phyloP scores from a whole-genome alignment of 768 basidiomycete species.

The Coprinopsis sp. region DNA sequence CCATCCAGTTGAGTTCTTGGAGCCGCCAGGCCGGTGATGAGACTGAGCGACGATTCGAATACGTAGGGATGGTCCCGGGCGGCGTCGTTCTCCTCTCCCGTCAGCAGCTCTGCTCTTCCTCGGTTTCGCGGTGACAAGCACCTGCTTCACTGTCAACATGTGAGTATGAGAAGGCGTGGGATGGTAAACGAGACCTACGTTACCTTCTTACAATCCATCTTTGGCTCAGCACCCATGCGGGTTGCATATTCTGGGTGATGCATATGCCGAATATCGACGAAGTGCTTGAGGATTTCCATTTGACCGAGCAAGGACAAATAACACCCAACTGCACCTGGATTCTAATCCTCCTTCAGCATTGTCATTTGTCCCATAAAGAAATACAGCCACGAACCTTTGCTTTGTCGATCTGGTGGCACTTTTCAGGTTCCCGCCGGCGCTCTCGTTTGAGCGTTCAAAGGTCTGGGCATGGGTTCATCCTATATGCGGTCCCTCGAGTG shows the following conservation, averaged over 20 bases:
- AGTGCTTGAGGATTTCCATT: slow-evolving; percentile 97
- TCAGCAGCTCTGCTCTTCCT: slow-evolving; percentile 97
- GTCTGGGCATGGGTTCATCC: background rate
- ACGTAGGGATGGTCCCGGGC: slow-evolving; percentile 88
- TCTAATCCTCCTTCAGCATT: slow-evolving; percentile 38
- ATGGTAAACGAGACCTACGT: background rate
- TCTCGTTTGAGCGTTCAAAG: background rate
- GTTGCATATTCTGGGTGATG: slow-evolving; percentile 93
- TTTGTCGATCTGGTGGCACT: slow-evolving; percentile 83
- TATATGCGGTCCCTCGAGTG: background rate
- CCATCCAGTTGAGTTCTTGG: slow-evolving; percentile 97
- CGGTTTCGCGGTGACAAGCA: slow-evolving; percentile 87
- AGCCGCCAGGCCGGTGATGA: slow-evolving; percentile 82
- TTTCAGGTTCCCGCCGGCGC: slow-evolving; percentile 25
- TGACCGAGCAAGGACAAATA: slow-evolving; percentile 98
- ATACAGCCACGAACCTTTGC: slow-evolving; percentile 54
- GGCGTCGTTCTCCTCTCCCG: slow-evolving; percentile 74
- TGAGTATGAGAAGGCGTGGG: slow-evolving; percentile 2
- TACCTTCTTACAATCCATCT: slow-evolving; percentile 82
- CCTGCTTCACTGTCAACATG: slow-evolving; percentile 53
- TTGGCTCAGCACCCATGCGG: slow-evolving; percentile 80
- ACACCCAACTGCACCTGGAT: slow-evolving; percentile 90
- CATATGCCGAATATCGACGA: slow-evolving; percentile 88
- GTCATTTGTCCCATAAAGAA: background rate
- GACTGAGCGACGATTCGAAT: slow-evolving; percentile 90